These are phyloP conservation scores for Plantago major DNA, from an alignment of 257 asterid species.

Conservation along the genomic window DNA sequence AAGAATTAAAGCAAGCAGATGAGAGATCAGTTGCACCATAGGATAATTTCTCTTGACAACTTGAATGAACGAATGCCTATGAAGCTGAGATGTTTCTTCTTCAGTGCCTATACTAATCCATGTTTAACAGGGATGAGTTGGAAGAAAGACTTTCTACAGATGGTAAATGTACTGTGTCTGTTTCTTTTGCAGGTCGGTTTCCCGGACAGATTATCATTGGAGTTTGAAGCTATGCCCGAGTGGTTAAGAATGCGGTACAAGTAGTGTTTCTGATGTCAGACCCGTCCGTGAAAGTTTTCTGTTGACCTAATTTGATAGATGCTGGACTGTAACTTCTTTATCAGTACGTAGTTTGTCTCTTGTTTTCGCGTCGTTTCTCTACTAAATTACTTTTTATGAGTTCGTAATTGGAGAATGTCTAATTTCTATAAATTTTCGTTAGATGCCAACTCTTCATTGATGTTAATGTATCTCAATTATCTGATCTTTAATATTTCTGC, in stretches of 20 bases:
- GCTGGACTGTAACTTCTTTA: constrained; percentile 57
- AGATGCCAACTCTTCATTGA: constrained; percentile 19
- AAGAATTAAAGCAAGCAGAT: constrained; percentile 32
- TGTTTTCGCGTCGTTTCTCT: constrained; percentile 23
- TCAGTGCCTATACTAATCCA: constrained; percentile 24
- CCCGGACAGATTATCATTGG: constrained; percentile 31
- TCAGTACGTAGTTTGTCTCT: constrained; percentile 51
- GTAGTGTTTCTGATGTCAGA: constrained; percentile 40
- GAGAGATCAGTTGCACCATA: constrained; percentile 31
- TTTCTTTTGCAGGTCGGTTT: constrained; percentile 70
- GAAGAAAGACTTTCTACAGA: constrained; percentile 24
- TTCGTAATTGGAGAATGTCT: constrained; percentile 19
- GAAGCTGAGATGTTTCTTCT: constrained; percentile 26
- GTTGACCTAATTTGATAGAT: constrained; percentile 53
- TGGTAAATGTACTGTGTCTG: constrained; percentile 40
- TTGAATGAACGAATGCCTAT: constrained; percentile 18
- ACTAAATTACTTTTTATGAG: constrained; percentile 18
- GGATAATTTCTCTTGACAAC: constrained; percentile 25
- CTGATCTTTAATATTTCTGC: neutral
- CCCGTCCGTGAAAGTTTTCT: constrained; percentile 48
- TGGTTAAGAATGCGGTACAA: constrained; percentile 32
- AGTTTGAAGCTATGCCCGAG: constrained; percentile 44
- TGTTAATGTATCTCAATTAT: neutral
- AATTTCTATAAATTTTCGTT: constrained; percentile 20
- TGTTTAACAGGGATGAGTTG: constrained; percentile 24